Evolutionary conservation across 345 rosid species (phyloP).

Genomic region (Brassica juncea): DNA sequence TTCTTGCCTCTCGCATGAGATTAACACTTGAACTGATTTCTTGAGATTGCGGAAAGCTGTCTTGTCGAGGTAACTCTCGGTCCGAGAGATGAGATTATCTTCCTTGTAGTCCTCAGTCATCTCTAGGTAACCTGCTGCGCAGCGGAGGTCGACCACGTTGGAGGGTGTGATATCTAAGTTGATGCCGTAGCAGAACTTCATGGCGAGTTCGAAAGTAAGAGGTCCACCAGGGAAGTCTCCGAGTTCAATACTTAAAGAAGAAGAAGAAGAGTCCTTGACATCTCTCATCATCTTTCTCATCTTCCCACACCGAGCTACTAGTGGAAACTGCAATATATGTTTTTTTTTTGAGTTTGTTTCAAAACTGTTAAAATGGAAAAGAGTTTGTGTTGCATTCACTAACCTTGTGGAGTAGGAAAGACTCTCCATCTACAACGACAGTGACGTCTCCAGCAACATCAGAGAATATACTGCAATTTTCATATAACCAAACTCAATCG

Average conservation of each 20-base stretch:
- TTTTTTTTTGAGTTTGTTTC: not conserved
- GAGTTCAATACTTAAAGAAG: conserved; percentile 56
- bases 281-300: conserved; percentile 67
- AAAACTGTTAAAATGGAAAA: not conserved
- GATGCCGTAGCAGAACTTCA: conserved; percentile 90
- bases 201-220: conserved; percentile 71
- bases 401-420: conserved; percentile 92
- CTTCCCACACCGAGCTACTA: conserved; percentile 82
- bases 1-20: conserved; percentile 51
- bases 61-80: conserved; percentile 61
- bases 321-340: conserved; percentile 62
- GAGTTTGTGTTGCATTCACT: conserved; percentile 4
- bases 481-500: not conserved
- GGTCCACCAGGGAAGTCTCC: conserved; percentile 72
- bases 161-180: conserved; percentile 76
- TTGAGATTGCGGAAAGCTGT: conserved; percentile 62
- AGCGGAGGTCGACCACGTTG: conserved; percentile 67
- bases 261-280: conserved; percentile 50
- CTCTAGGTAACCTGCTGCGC: conserved; percentile 75
- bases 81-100: conserved; percentile 60
- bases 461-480: conserved; percentile 67
- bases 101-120: conserved; percentile 82
- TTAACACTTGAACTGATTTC: conserved; percentile 66
- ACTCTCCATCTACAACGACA: conserved; percentile 67
- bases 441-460: conserved; percentile 91